Conservation (phyloP, 768 basidiomycete species). For the Pleurotus salmoneostramineus region DNA sequence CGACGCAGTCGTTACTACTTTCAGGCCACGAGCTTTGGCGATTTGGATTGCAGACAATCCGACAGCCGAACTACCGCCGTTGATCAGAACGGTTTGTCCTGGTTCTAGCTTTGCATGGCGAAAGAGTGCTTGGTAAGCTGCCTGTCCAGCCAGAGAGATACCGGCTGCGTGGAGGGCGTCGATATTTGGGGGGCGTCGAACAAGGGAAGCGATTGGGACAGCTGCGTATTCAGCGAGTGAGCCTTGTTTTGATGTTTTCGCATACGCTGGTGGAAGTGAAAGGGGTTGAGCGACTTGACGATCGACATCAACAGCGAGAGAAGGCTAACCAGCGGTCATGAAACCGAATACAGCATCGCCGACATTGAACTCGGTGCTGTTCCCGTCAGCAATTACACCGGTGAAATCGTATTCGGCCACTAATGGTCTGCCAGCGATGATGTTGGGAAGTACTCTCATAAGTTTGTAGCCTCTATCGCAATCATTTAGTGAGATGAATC, state of each 20-base stretch:
- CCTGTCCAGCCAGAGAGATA: constrained; percentile 40
- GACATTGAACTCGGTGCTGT: constrained; percentile 34
- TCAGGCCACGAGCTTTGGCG: constrained; percentile 47
- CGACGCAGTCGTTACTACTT: constrained; percentile 48
- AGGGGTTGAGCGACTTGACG: neutral
- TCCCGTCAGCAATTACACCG: constrained; percentile 45
- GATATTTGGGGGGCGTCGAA: constrained; percentile 33
- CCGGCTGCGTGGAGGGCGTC: constrained; percentile 46
- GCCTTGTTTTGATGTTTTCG: constrained; percentile 30
- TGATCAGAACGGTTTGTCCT: constrained; percentile 48
- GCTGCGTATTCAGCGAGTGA: constrained; percentile 44
- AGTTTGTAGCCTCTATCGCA: constrained; percentile 40
- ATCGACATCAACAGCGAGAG: neutral
- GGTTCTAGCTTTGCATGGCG: constrained; percentile 32
- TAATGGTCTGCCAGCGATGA: constrained; percentile 34
- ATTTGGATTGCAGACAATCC: constrained; percentile 55
- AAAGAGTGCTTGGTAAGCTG: constrained; percentile 41
- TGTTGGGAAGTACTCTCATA: constrained; percentile 33
- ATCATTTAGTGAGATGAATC: neutral
- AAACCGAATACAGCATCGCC: constrained; percentile 55
- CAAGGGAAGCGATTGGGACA: constrained; percentile 25
- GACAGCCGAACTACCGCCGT: constrained; percentile 53
- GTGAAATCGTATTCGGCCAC: constrained; percentile 48
- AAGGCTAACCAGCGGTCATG: constrained; percentile 18
- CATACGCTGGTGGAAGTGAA: neutral